phyloP scores from a whole-genome alignment of 1,284 basidiomycete species.

The Termitomyces sp. region DNA sequence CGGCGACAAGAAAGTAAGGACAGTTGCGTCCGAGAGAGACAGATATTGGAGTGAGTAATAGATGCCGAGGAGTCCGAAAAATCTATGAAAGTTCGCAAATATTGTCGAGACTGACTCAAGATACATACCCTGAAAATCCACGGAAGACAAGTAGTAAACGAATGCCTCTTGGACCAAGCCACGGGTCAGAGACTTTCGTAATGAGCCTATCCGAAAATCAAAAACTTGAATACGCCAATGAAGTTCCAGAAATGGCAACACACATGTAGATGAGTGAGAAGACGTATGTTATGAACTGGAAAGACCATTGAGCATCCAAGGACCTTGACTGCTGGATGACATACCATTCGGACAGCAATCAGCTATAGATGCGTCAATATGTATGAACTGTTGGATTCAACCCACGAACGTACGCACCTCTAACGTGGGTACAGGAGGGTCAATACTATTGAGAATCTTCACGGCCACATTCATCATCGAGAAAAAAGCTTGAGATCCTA shows the following conservation, averaged over 20 bases:
- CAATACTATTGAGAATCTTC: constrained; percentile 54
- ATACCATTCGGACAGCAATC: constrained; percentile 34
- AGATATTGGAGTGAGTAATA: constrained; percentile 70
- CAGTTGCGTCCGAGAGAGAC: constrained; percentile 71
- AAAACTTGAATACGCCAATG: background rate
- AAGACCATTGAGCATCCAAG: background rate
- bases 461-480: constrained; percentile 57
- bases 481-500: constrained; percentile 56
- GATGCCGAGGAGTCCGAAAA: constrained; percentile 58
- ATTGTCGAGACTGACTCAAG: no score
- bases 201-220: constrained; percentile 31
- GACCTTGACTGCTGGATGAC: background rate
- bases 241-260: background rate
- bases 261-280: constrained; percentile 37
- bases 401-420: constrained; percentile 38
- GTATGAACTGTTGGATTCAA: background rate
- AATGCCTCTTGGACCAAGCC: constrained; percentile 65
- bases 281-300: constrained; percentile 32
- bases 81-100: constrained; percentile 29
- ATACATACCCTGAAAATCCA: constrained; percentile 58
- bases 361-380: constrained; percentile 21
- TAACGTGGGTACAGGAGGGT: constrained; percentile 52
- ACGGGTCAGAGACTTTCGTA: constrained; percentile 56
- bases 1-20: constrained; percentile 73
- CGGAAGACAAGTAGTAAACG: constrained; percentile 52